phyloP scores from a whole-genome alignment of 768 basidiomycete species.

The Macrolepiota dolichaula region DNA sequence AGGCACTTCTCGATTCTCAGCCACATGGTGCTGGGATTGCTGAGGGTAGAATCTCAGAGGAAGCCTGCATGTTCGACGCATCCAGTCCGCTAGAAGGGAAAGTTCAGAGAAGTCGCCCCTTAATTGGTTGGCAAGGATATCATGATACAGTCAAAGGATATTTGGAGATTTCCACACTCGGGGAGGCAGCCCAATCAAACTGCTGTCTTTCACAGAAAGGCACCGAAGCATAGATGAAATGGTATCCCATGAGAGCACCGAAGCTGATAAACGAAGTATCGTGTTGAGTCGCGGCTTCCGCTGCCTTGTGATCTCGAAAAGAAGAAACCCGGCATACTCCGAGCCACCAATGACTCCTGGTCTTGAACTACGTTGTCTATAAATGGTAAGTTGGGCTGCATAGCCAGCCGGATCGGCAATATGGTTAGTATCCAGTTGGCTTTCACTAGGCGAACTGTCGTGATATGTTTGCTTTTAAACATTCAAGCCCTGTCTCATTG shows the following conservation, averaged over 20 bases:
- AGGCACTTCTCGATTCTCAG: neutral
- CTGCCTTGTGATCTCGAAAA: neutral
- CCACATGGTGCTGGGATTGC: constrained; percentile 7
- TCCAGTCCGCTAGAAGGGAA: neutral
- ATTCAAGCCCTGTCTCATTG: neutral
- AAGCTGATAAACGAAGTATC: neutral
- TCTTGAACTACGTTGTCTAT: constrained; percentile 34
- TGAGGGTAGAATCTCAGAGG: neutral
- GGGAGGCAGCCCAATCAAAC: neutral
- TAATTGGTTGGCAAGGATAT: neutral
- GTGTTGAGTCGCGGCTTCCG: neutral
- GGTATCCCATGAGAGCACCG: neutral
- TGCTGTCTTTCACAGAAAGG: neutral
- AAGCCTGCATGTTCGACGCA: neutral
- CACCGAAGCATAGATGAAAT: neutral
- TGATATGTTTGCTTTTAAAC: neutral
- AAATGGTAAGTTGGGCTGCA: constrained; percentile 22
- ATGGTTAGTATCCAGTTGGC: neutral
- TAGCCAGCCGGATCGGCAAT: neutral
- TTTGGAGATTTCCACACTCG: neutral
- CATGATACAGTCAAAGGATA: neutral
- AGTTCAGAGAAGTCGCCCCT: neutral
- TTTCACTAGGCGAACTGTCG: neutral
- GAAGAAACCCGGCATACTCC: neutral
- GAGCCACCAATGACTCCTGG: neutral